Evolutionary conservation across 2,329 filamentous ascomycete genomes (phyloP).

Genomic region (Stagonosporopsis cucurbitacearum): DNA sequence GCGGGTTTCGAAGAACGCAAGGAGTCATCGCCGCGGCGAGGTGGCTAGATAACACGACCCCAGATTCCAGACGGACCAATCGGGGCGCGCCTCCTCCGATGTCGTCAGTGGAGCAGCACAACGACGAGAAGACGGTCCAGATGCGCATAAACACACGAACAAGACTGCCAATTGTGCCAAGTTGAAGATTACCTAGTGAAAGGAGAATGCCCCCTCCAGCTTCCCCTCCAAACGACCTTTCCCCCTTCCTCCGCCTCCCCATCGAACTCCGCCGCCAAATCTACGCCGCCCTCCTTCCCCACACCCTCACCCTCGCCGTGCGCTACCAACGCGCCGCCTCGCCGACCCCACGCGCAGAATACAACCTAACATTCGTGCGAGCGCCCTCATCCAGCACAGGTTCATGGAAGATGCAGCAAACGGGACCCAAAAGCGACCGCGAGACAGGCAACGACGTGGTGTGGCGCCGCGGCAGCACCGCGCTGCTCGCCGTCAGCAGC

Average conservation of each 20-base stretch:
- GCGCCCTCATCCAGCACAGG: slow-evolving; percentile 27
- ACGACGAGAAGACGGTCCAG: background rate
- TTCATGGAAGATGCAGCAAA: slow-evolving; percentile 41
- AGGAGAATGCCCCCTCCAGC: slow-evolving; percentile 25
- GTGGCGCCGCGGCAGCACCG: slow-evolving; percentile 53
- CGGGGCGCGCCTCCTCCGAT: slow-evolving; percentile 18
- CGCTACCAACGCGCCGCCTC: slow-evolving; percentile 25
- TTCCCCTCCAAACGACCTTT: slow-evolving; percentile 15
- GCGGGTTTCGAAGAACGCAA: slow-evolving; percentile 17
- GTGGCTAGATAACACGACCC: slow-evolving; percentile 20
- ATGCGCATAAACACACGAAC: background rate
- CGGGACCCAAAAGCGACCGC: slow-evolving; percentile 30
- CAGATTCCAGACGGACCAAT: slow-evolving; percentile 25
- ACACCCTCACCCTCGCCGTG: slow-evolving; percentile 42
- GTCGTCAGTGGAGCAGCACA: slow-evolving; percentile 18
- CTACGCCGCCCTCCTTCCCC: slow-evolving; percentile 52
- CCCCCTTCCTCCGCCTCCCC: slow-evolving; percentile 49
- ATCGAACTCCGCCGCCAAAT: slow-evolving; percentile 55
- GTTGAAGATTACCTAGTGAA: background rate
- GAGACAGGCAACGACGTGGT: slow-evolving; percentile 46
- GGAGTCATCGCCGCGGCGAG: slow-evolving; percentile 31
- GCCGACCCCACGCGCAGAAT: slow-evolving; percentile 31
- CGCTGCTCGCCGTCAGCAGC: slow-evolving; percentile 48
- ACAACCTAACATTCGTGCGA: slow-evolving; percentile 43
- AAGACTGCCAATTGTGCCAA: background rate